phyloP scores from a whole-genome alignment of 257 asterid genomes.

The Jacaranda mimosifolia region DNA sequence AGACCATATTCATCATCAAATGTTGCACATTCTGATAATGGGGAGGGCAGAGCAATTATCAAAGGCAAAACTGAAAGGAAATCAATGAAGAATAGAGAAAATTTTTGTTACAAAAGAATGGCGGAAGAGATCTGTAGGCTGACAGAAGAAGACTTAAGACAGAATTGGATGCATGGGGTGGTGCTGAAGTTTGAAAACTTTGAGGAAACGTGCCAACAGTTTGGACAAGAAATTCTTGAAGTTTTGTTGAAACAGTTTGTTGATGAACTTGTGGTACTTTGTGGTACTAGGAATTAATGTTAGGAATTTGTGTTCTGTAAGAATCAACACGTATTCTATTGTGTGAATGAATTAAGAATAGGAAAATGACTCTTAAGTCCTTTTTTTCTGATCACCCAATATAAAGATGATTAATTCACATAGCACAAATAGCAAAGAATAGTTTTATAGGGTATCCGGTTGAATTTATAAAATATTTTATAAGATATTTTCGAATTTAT shows the following conservation, averaged over 20 bases:
- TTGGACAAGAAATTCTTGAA: slow-evolving; percentile 56
- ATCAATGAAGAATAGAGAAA: slow-evolving; percentile 28
- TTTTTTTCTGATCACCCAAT: too few species aligned
- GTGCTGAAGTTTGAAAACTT: slow-evolving; percentile 40
- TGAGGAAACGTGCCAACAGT: slow-evolving; percentile 51
- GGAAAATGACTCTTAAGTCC: too few species aligned
- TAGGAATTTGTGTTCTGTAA: too few species aligned
- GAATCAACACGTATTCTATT: too few species aligned
- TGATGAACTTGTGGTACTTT: slow-evolving; percentile 46
- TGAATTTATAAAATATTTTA: not conserved
- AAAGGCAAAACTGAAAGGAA: slow-evolving; percentile 24
- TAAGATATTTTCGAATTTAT: too few species aligned
- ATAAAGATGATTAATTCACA: too few species aligned
- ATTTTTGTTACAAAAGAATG: slow-evolving; percentile 38
- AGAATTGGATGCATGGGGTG: slow-evolving; percentile 46
- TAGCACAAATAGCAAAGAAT: too few species aligned
- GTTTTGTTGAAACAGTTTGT: slow-evolving; percentile 48
- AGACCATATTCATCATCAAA: slow-evolving; percentile 13
- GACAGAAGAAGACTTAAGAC: slow-evolving; percentile 45
- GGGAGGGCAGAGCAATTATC: slow-evolving; percentile 18
- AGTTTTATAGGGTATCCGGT: too few species aligned
- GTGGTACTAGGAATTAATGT: not conserved
- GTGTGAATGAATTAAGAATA: too few species aligned
- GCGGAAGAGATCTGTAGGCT: slow-evolving; percentile 45
- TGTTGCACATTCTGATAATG: slow-evolving; percentile 10